Percentiles rank a stretch among this genome's conserved stretches.
Evolutionary conservation across 345 rosid genomes (phyloP).

Genomic region (Leavenworthia alabamica): DNA sequence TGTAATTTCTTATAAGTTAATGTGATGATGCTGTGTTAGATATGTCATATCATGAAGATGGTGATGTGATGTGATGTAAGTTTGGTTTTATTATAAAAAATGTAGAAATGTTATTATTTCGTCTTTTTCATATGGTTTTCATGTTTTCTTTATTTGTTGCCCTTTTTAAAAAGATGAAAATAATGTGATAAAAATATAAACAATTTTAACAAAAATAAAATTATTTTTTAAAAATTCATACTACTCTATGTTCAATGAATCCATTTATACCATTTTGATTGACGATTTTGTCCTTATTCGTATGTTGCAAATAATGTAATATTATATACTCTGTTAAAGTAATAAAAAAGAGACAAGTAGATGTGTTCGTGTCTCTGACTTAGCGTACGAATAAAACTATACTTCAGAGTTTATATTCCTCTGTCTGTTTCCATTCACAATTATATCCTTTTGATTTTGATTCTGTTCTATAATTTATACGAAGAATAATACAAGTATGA

Average conservation of each 20-base stretch:
- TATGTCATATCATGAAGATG: slow-evolving; percentile 10
- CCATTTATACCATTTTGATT: slow-evolving; percentile 5
- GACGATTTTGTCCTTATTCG: slow-evolving; percentile 21
- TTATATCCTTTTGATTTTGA: not conserved
- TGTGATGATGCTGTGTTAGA: not conserved
- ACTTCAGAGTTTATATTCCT: not conserved
- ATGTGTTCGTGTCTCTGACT: slow-evolving; percentile 16
- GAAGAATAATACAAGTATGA: slow-evolving; percentile 25
- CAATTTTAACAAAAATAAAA: not conserved
- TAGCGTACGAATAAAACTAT: slow-evolving; percentile 27
- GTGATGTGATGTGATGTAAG: slow-evolving; percentile 4
- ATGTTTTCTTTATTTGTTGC: slow-evolving; percentile 7
- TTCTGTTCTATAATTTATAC: not conserved
- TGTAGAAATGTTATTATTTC: not conserved
- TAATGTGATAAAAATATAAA: slow-evolving; percentile 26
- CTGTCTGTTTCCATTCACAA: slow-evolving; percentile 4
- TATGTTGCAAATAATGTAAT: too few relatives aligned
- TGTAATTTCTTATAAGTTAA: not conserved
- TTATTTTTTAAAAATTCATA: not conserved
- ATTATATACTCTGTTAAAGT: not conserved
- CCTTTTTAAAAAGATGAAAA: slow-evolving; percentile 14
- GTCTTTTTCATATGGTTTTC: slow-evolving; percentile 3
- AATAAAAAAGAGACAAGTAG: slow-evolving; percentile 23
- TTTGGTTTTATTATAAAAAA: not conserved
- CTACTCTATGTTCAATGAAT: slow-evolving; percentile 28